These are phyloP conservation scores for Colletotrichum theobromicola DNA, from an alignment of 2,329 filamentous ascomycete species.

Conservation along the genomic window DNA sequence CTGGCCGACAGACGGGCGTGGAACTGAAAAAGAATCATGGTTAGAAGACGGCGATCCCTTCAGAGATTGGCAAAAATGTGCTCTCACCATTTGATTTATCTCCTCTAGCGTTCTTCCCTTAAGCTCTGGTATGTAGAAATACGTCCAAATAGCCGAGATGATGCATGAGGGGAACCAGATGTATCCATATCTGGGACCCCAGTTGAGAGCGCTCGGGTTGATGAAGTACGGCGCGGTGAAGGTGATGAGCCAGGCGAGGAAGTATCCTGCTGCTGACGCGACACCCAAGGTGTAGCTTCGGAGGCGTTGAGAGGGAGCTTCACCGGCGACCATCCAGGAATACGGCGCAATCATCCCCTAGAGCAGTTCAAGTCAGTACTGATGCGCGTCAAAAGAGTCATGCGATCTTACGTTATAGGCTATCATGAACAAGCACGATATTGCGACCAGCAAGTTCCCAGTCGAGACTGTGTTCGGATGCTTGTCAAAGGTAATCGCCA, in stretches of 20 bases:
- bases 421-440: not conserved
- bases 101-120: slow-evolving; percentile 31
- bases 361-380: not conserved
- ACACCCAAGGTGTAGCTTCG: not conserved
- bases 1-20: not conserved
- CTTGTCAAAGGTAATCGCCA: not conserved
- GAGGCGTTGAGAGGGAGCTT: not conserved
- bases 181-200: slow-evolving; percentile 56
- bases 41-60: not conserved
- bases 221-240: not conserved
- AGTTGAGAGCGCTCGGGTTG: slow-evolving; percentile 50
- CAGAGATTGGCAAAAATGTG: accelerated
- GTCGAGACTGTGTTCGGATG: not conserved
- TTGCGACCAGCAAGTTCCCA: not conserved
- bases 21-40: not conserved
- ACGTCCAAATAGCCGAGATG: slow-evolving; percentile 31
- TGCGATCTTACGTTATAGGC: not conserved
- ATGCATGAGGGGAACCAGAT: slow-evolving; percentile 48
- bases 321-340: not conserved
- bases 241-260: not conserved
- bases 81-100: not conserved
- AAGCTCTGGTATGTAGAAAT: slow-evolving; percentile 47
- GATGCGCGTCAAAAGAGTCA: accelerated
- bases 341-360: not conserved
- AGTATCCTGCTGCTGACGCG: not conserved